Evolutionary conservation across 2,329 filamentous ascomycete species (phyloP), one percentile per base, ranked within the genome.

Genomic region (Nigrospora oryzae): DNA sequence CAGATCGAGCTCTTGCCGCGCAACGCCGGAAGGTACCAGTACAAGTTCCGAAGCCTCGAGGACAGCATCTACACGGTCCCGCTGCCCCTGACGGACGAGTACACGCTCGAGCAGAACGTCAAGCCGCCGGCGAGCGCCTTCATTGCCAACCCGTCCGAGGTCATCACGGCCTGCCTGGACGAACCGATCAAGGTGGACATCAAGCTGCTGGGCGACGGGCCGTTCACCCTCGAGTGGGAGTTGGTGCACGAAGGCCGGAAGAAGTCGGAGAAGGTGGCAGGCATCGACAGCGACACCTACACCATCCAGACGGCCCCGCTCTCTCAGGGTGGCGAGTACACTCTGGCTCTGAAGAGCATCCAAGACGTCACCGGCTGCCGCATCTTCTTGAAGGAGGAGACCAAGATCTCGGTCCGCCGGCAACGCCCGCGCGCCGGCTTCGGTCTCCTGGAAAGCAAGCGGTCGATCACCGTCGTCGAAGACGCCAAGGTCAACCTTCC

Each of bases 191-290:
- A 83, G 31, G 79, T 93, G 28, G 80, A 88, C 45, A 80, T 96
- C 35, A 66, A 74, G 42, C 76, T 97, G 36, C 72, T 81, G 38
- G 93, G 94, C 36, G 89, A 97, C 55, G 75, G 83, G 15, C 93
- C 94, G 0, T 97, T 91, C 73, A 85, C 75, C 17, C 68, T 98
- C 35, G 89, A 97, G 59, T 98, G 95, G 69, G 93, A 97, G 63
- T 71, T 96, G 36, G 79, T 96, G 8, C 87, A 97, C 64, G 86
- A 89, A 45, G 90, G 90, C 45, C 94, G 86, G 65, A 81, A 90
- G 43, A 83, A 79, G 50, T 84, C 86, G 42, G 76, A 84, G 54
- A 77, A 75, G 45, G 71, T 80, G 23, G 71, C 77, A 1, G 71
- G 77, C 46, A 86, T 95, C 45, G 71, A 81, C 19, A 71, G 69